These are phyloP conservation scores for Candida gorgasii DNA, from an alignment of 805 yeast genomes.

Conservation along the genomic window DNA sequence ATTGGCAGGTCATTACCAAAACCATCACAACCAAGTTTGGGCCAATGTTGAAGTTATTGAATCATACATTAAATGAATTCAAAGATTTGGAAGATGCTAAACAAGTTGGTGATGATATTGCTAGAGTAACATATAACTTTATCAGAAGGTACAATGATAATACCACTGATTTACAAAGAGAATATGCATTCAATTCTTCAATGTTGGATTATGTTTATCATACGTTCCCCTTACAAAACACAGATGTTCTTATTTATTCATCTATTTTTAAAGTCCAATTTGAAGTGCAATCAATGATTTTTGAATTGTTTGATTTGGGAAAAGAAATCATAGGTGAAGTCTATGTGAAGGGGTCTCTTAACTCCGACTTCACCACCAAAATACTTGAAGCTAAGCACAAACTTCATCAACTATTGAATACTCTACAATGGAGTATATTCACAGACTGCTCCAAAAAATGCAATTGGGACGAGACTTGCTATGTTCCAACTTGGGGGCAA, in stretches of 20 bases:
- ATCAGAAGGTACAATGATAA: constrained; percentile 45
- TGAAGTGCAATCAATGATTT: constrained; percentile 36
- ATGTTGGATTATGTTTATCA: constrained; percentile 51
- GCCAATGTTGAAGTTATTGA: constrained; percentile 46
- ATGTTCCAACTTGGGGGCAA: constrained; percentile 62
- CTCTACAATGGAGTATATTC: constrained; percentile 41
- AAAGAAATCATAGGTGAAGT: constrained; percentile 20
- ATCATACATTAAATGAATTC: constrained; percentile 30
- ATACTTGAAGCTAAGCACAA: constrained; percentile 7
- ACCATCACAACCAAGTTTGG: constrained; percentile 54
- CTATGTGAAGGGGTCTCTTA: constrained; percentile 15
- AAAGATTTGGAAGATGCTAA: background rate
- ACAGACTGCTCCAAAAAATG: constrained; percentile 46
- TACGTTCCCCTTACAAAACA: constrained; percentile 29
- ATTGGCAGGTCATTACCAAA: constrained; percentile 58
- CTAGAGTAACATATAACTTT: constrained; percentile 44
- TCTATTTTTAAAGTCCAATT: constrained; percentile 43
- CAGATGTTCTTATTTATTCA: constrained; percentile 53
- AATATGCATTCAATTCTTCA: constrained; percentile 33
- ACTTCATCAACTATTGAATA: constrained; percentile 15
- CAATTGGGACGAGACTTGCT: constrained; percentile 50
- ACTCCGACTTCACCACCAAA: background rate
- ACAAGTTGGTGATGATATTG: constrained; percentile 35
- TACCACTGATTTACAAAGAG: constrained; percentile 10
- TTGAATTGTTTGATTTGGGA: constrained; percentile 29